Evolutionary conservation across 257 asterid genomes (phyloP), one percentile per base, ranked within the genome.

Genomic region (Lithospermum erythrorhizon): DNA sequence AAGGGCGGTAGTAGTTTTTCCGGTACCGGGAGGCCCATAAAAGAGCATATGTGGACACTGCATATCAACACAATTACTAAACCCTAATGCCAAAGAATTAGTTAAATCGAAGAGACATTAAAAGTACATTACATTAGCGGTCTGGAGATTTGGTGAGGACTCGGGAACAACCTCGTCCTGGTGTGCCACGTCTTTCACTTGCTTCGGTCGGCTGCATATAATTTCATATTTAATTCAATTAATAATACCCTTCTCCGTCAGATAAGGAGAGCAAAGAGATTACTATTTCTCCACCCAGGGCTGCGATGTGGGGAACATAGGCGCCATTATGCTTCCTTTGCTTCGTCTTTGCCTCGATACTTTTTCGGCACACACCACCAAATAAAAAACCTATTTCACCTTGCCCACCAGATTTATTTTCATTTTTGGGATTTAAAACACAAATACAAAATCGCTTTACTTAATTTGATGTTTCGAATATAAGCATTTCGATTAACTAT

Each of bases 261-360:
- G n/a, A n/a, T n/a, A n/a, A n/a, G n/a, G n/a, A n/a, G n/a, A n/a
- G n/a, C n/a, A n/a, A n/a, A n/a, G n/a, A 54, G 35, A 30, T 48
- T 79, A 91, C 98, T 91, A 91, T 88, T 91, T 91, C 70, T 91
- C 98, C 55, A 91, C 98, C 98, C 98, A 91, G 59, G 80, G 97
- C 78, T 91, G 98, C 64, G 90, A 79, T 84, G 86, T 91, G 75
- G 78, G 98, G 79, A 84, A 41, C 73, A 81, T 58, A 58, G 95
- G 96, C 89, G 98, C 95, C 98, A 88, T 27, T 27, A 6, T 24
- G 32, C 32, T 27, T 27, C 32, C 32, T 27, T 27, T 27, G 32
- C 32, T 27, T 27, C 32, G 4, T 27, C 32, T n/a, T 27, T 27
- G 32, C 6, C 27, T 2, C 32, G 6, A 27, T 27, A 27, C 32